Percentiles rank a stretch among this genome's conserved stretches.
phyloP scores from a whole-genome alignment of 208 protist genomes.

The Baffinella frigidus region DNA sequence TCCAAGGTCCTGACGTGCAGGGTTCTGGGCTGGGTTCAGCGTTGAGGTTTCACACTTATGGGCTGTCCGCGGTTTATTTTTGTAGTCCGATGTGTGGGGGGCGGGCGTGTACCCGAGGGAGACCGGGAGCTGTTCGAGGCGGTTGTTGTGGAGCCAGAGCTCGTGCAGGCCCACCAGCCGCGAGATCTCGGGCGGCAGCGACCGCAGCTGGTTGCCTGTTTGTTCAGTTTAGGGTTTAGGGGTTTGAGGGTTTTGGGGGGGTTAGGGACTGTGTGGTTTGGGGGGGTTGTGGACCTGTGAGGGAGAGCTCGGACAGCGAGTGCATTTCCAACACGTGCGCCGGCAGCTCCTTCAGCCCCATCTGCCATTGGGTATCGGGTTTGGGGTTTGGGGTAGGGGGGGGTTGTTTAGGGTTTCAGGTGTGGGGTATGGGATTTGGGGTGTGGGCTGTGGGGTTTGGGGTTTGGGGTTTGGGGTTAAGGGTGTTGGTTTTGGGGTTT shows the following conservation, averaged over 20 bases:
- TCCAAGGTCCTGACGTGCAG: no score
- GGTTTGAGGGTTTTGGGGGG: neutral
- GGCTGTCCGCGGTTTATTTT: no score
- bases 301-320: conserved; percentile 22
- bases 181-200: neutral
- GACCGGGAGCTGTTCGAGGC: conserved; percentile 22
- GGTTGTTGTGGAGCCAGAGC: conserved; percentile 63
- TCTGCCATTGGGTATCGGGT: no score
- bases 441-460: no score
- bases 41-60: no score
- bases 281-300: conserved; percentile 11
- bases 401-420: no score
- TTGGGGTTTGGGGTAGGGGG: no score
- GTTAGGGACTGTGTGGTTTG: neutral
- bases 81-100: no score
- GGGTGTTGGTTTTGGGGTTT: no score
- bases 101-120: neutral
- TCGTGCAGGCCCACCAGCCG: conserved; percentile 34
- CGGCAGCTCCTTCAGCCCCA: conserved; percentile 47
- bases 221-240: neutral
- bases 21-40: no score
- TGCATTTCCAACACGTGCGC: conserved; percentile 10
- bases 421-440: no score
- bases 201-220: conserved; percentile 44
- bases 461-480: no score